Conservation (phyloP, 1,284 basidiomycete species). For the Cryptococcus hybrid region DNA sequence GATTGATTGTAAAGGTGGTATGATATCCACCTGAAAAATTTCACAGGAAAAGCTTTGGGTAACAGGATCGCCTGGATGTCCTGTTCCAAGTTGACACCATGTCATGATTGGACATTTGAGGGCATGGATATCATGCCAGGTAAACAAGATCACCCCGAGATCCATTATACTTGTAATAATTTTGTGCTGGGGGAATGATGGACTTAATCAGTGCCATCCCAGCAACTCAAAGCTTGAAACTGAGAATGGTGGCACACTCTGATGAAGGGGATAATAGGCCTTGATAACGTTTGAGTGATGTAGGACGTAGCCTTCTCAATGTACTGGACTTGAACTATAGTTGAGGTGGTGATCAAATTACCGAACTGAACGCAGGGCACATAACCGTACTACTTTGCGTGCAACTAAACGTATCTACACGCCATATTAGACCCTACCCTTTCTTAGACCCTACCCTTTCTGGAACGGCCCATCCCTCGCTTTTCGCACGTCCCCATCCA, state of each 20-base stretch:
- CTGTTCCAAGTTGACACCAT: conserved; percentile 30
- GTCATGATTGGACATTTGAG: conserved; percentile 26
- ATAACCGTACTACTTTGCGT: too few species aligned
- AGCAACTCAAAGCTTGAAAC: conserved; percentile 24
- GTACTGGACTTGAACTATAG: too few species aligned
- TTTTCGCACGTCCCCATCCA: too few species aligned
- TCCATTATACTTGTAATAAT: conserved; percentile 20
- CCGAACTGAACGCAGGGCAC: too few species aligned
- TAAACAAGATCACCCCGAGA: conserved; percentile 24
- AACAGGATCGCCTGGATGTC: conserved; percentile 32
- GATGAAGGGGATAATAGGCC: background rate
- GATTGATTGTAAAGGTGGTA: conserved; percentile 14
- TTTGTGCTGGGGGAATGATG: conserved; percentile 20
- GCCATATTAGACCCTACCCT: too few species aligned
- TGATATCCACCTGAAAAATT: conserved; percentile 29
- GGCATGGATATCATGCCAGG: conserved; percentile 25
- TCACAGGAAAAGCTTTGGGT: conserved; percentile 17
- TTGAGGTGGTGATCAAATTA: too few species aligned
- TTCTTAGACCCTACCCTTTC: too few species aligned
- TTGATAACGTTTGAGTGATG: too few species aligned
- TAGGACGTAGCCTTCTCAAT: too few species aligned
- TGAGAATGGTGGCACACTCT: conserved; percentile 13
- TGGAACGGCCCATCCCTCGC: too few species aligned
- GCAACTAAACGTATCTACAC: too few species aligned
- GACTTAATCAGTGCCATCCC: conserved; percentile 20